A percentile compares a stretch with the other conserved stretches of the same genome.
phyloP scores from a whole-genome alignment of 2,329 filamentous ascomycete species.

The Dactylellina drechsleri region DNA sequence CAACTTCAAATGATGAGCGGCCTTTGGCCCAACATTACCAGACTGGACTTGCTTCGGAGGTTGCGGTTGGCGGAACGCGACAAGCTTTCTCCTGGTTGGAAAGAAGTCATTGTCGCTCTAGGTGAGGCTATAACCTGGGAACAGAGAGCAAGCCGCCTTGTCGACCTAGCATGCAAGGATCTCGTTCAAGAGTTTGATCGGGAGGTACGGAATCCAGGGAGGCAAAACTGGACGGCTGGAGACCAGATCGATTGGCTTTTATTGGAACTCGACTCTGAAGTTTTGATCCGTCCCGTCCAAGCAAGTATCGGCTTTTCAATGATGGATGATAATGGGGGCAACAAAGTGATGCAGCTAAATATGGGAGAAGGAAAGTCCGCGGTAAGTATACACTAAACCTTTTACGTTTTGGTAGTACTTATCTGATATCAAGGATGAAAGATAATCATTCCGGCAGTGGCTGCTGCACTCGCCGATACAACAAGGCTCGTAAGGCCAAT shows the following conservation, averaged over 20 bases:
- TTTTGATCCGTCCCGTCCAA: conserved; percentile 72
- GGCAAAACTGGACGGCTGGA: conserved; percentile 9
- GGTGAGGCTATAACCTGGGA: conserved; percentile 32
- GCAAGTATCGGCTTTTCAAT: conserved; percentile 69
- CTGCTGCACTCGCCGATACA: conserved; percentile 67
- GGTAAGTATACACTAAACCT: background rate
- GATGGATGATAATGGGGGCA: conserved; percentile 62
- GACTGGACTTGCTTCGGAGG: conserved; percentile 6
- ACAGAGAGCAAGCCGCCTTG: conserved; percentile 25
- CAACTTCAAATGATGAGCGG: conserved; percentile 15
- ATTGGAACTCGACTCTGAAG: conserved; percentile 72
- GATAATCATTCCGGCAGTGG: conserved; percentile 74
- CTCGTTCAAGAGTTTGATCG: conserved; percentile 55
- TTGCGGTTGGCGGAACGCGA: conserved; percentile 6
- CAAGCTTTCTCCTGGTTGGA: background rate
- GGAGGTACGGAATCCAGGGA: conserved; percentile 18
- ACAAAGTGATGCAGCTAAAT: conserved; percentile 72
- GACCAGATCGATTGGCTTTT: conserved; percentile 72
- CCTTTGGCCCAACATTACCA: conserved; percentile 42
- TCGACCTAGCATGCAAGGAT: background rate
- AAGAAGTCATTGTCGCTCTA: conserved; percentile 2
- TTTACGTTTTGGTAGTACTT: background rate
- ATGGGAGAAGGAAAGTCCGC: conserved; percentile 79
- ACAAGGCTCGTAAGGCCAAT: conserved; percentile 68
- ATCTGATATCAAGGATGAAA: background rate